Evolutionary conservation across 108 stramenopile genomes (phyloP).

Genomic region (Nitzschia putrida): DNA sequence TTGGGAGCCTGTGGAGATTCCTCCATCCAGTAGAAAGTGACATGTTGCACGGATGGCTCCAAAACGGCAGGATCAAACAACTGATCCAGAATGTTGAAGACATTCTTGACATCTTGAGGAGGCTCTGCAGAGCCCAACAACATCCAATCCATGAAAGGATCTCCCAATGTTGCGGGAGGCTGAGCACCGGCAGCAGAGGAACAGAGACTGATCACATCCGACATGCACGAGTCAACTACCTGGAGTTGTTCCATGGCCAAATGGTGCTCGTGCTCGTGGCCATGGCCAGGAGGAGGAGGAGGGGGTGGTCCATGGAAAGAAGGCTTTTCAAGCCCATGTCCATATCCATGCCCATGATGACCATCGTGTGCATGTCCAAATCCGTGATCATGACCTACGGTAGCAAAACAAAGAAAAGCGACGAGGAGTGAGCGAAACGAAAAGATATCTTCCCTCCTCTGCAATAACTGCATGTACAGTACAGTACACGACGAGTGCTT

Average conservation of each 20-base stretch:
- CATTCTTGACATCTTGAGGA: constrained; percentile 11
- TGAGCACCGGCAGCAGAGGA: background rate
- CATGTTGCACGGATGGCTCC: background rate
- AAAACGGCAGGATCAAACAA: constrained; percentile 28
- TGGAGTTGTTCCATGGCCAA: background rate
- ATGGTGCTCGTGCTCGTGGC: background rate
- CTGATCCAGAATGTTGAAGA: constrained; percentile 21
- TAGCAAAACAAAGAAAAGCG: too few species aligned
- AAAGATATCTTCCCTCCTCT: too few species aligned
- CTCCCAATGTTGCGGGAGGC: constrained; percentile 12
- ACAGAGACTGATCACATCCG: constrained; percentile 35
- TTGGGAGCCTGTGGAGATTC: constrained; percentile 2
- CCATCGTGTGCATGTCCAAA: background rate
- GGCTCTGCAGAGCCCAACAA: constrained; percentile 4
- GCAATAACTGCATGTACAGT: too few species aligned
- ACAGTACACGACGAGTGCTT: too few species aligned
- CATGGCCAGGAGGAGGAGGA: background rate
- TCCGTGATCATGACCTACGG: background rate
- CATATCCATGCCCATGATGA: background rate
- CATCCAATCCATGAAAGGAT: constrained; percentile 42
- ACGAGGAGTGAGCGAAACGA: too few species aligned
- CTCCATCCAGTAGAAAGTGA: constrained; percentile 14
- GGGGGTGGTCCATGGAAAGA: background rate
- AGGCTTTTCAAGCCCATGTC: background rate
- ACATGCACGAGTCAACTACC: constrained; percentile 28